Evolutionary conservation across 2,329 filamentous ascomycete genomes (phyloP).

Genomic region (Plenodomus tracheiphilus): DNA sequence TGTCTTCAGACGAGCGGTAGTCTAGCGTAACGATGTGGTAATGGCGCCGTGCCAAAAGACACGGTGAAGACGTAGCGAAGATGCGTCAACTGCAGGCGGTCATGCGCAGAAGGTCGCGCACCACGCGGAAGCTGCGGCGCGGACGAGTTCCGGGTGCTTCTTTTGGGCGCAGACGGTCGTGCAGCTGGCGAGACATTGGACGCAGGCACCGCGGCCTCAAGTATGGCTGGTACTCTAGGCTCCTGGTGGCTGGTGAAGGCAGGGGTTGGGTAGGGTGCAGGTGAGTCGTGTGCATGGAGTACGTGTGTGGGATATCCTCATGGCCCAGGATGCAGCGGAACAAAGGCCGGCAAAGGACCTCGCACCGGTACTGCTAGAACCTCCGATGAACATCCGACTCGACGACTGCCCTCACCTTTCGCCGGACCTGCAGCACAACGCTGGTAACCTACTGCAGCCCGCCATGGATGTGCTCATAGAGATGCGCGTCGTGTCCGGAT

Average conservation of each 20-base stretch:
- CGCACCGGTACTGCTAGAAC: neutral
- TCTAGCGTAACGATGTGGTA: slow-evolving; percentile 7
- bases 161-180: neutral
- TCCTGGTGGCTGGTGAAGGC: too few species aligned
- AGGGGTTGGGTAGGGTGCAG: too few species aligned
- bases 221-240: slow-evolving; percentile 1
- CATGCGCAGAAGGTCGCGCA: slow-evolving; percentile 21
- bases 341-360: too few species aligned
- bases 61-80: slow-evolving; percentile 19
- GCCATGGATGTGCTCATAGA: neutral
- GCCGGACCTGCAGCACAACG: neutral
- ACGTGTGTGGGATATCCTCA: neutral
- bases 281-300: neutral
- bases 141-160: slow-evolving; percentile 4
- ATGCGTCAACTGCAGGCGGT: slow-evolving; percentile 16
- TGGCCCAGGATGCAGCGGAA: neutral
- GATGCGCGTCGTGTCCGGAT: neutral
- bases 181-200: neutral
- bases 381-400: neutral
- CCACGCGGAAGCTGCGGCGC: slow-evolving; percentile 25
- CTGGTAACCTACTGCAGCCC: neutral
- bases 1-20: neutral
- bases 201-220: slow-evolving; percentile 7
- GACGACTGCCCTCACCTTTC: neutral
- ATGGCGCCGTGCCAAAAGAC: slow-evolving; percentile 13